phyloP scores from a whole-genome alignment of 2,329 filamentous ascomycete species.

The Botrytis deweyae region DNA sequence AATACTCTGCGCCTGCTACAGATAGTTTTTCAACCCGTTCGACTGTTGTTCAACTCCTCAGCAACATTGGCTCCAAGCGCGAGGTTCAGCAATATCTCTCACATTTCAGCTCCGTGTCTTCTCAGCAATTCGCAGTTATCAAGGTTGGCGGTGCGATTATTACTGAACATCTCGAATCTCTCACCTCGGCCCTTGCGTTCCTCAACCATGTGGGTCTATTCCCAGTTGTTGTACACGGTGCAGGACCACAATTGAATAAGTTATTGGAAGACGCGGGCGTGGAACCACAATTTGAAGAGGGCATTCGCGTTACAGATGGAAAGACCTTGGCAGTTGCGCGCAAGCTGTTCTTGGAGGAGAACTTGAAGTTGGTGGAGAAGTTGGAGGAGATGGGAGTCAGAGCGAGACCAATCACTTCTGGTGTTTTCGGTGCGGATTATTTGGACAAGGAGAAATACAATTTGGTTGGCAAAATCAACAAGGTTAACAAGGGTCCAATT shows the following conservation, averaged over 20 bases:
- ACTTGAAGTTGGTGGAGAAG: slow-evolving; percentile 85
- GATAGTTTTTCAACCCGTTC: slow-evolving; percentile 57
- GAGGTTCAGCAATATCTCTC: slow-evolving; percentile 97
- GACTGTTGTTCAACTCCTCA: slow-evolving; percentile 85
- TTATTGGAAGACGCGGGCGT: slow-evolving; percentile 87
- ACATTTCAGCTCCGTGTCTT: slow-evolving; percentile 94
- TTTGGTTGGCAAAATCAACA: slow-evolving; percentile 90
- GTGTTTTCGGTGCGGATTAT: slow-evolving; percentile 91
- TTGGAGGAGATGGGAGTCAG: slow-evolving; percentile 87
- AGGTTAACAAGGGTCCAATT: slow-evolving; percentile 86
- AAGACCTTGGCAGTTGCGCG: slow-evolving; percentile 90
- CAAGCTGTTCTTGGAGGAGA: slow-evolving; percentile 93
- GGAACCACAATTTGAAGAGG: slow-evolving; percentile 94
- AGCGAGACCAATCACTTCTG: slow-evolving; percentile 83
- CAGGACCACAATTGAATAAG: slow-evolving; percentile 91
- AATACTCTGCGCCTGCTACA: slow-evolving; percentile 37
- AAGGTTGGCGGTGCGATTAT: slow-evolving; percentile 97
- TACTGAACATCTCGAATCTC: slow-evolving; percentile 87
- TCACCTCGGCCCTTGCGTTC: slow-evolving; percentile 86
- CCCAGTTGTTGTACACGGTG: slow-evolving; percentile 93
- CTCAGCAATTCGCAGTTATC: slow-evolving; percentile 96
- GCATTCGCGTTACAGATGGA: slow-evolving; percentile 90
- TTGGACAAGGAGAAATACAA: slow-evolving; percentile 96
- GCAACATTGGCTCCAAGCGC: slow-evolving; percentile 92
- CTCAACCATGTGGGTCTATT: slow-evolving; percentile 93